Percentiles rank a stretch among this genome's conserved stretches.
Evolutionary conservation across 73 alveolate species (phyloP).

Genomic region (Paramecium bursaria): DNA sequence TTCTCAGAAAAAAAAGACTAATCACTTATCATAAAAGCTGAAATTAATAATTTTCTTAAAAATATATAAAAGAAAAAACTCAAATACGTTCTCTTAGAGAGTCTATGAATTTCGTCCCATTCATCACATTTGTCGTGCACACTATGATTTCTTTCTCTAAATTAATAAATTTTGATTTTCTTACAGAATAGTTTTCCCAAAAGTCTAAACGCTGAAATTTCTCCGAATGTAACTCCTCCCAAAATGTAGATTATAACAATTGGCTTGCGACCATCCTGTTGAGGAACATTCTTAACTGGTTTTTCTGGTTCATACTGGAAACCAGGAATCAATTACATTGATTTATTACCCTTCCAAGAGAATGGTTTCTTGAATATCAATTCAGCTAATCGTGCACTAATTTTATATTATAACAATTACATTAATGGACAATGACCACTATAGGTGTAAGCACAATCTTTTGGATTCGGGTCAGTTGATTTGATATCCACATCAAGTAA

Average conservation of each 20-base stretch:
- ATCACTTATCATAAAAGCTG: too few species aligned
- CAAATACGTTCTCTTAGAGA: constrained; percentile 53
- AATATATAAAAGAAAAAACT: too few species aligned
- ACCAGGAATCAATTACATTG: constrained; percentile 44
- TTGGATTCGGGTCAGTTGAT: constrained; percentile 59
- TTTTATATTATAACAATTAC: background rate
- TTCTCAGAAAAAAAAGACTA: too few species aligned
- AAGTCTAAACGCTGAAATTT: constrained; percentile 12
- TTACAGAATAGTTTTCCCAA: constrained; percentile 7
- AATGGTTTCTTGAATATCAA: constrained; percentile 8
- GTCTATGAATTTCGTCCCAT: constrained; percentile 41
- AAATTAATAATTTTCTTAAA: too few species aligned
- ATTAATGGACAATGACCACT: constrained; percentile 65
- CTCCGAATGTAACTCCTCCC: constrained; percentile 46
- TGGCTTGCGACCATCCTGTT: constrained; percentile 11
- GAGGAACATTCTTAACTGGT: background rate
- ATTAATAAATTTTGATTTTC: too few species aligned
- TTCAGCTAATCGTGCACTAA: constrained; percentile 49
- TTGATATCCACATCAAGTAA: constrained; percentile 54
- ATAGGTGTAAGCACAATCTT: constrained; percentile 65
- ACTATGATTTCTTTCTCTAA: constrained; percentile 43
- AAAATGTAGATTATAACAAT: constrained; percentile 26
- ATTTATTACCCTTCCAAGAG: too few species aligned
- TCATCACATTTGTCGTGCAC: constrained; percentile 39
- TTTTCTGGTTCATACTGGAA: constrained; percentile 42